Conservation (phyloP, 805 yeast genomes). For the Barnettozyma populi region DNA sequence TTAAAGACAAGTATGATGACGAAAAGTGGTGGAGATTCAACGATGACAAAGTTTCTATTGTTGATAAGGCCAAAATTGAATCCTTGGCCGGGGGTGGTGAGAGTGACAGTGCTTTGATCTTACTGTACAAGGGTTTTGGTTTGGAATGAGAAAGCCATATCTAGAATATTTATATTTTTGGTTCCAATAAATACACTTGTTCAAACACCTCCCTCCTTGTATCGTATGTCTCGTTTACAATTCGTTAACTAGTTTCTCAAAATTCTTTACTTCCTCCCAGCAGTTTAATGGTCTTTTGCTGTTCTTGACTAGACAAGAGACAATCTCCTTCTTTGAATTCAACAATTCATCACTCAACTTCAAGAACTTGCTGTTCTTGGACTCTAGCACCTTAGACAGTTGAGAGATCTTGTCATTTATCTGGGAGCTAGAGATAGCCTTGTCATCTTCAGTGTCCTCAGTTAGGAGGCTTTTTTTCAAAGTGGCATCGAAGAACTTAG, state of each 20-base stretch:
- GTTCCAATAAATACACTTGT: not conserved
- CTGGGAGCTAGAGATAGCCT: constrained; percentile 24
- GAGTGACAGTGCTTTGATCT: constrained; percentile 88
- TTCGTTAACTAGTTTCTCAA: constrained; percentile 52
- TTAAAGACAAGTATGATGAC: constrained; percentile 66
- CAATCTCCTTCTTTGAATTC: constrained; percentile 44
- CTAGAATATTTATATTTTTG: not conserved
- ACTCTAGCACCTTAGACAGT: constrained; percentile 32
- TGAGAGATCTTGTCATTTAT: constrained; percentile 38
- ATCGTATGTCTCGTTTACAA: constrained; percentile 26
- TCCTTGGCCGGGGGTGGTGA: constrained; percentile 95
- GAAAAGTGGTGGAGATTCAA: constrained; percentile 92
- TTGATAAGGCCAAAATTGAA: constrained; percentile 79
- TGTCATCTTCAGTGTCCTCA: constrained; percentile 29
- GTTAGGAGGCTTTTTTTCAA: constrained; percentile 38
- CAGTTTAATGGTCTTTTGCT: constrained; percentile 72
- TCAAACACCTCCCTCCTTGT: not conserved
- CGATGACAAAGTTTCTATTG: constrained; percentile 79
- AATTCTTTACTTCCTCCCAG: constrained; percentile 72
- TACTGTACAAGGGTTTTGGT: constrained; percentile 81
- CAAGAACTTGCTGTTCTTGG: constrained; percentile 30
- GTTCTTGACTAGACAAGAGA: constrained; percentile 50
- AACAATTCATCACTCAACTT: constrained; percentile 36
- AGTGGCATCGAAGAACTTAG: constrained; percentile 45
- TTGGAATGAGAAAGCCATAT: constrained; percentile 29